These are phyloP conservation scores for Curvularia verruculosa DNA, from an alignment of 2,329 filamentous ascomycete species.

Conservation along the genomic window DNA sequence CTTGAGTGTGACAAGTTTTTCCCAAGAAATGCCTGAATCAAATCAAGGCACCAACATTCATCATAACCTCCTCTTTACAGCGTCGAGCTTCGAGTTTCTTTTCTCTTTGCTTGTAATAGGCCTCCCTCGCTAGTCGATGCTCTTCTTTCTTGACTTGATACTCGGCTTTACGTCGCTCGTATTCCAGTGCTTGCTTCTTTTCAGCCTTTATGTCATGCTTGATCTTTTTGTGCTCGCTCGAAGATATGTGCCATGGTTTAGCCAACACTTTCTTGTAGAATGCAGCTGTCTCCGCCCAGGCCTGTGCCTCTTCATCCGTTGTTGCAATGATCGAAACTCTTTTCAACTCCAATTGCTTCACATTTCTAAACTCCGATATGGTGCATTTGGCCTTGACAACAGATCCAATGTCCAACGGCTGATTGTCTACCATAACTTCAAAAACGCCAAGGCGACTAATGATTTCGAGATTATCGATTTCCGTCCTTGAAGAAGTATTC, in stretches of 20 bases:
- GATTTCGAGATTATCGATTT: constrained; percentile 50
- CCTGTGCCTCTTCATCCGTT: constrained; percentile 61
- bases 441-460: constrained; percentile 48
- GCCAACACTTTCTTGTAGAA: constrained; percentile 59
- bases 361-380: constrained; percentile 57
- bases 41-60: constrained; percentile 51
- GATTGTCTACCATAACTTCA: constrained; percentile 46
- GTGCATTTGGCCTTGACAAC: constrained; percentile 64
- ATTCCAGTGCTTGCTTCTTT: constrained; percentile 46
- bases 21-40: constrained; percentile 8
- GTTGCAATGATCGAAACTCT: constrained; percentile 56
- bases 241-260: constrained; percentile 59
- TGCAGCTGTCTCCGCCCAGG: constrained; percentile 58
- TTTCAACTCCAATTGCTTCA: constrained; percentile 62
- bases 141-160: constrained; percentile 43
- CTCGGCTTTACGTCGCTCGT: constrained; percentile 43
- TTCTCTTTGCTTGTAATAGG: constrained; percentile 39
- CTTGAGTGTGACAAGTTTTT: too few relatives aligned
- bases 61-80: constrained; percentile 51
- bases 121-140: constrained; percentile 39
- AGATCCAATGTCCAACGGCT: constrained; percentile 53
- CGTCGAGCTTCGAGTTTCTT: constrained; percentile 52
- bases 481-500: constrained; percentile 44
- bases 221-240: constrained; percentile 53
- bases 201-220: constrained; percentile 49